Base-by-base conservation (phyloP, 768 basidiomycete genomes). In the Tricholomella constricta region DNA sequence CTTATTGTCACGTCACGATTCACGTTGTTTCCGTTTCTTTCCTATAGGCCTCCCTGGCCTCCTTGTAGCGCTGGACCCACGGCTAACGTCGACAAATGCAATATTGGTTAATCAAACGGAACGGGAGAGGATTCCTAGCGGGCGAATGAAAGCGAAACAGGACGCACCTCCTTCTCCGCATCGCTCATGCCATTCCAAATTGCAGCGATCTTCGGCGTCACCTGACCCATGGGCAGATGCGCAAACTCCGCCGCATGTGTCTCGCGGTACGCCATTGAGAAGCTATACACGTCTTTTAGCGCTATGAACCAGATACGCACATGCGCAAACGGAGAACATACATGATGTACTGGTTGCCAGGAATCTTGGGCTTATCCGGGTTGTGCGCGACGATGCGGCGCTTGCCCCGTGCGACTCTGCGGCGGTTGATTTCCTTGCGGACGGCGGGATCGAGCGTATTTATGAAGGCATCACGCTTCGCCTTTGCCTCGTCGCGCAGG, bases 391-490 rank as follows among this genome's bases (percentile, higher is more conserved):
- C 17, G 50, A 8, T 38, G 1, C 64, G 63, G 67, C 38, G 4
- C 20, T 68, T 69, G 0, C 71, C 71, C 38, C 59, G 59, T 4
- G 48, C 49, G 35, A 55, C 58, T 6, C 72, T 69, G 10, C 65
- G 61, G 14, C 62, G 63, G 47, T 77, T 77, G 48, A 77, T 60
- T 20, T 61, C 55, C 22, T 43, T 65, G 6, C 74, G 23, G 3
- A 69, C 52, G 2, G 41, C 11, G 0, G 31, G 8, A 19, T 69
- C 58, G 1, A 59, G 35, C 2, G 58, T 56, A 38, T 57, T 52
- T 51, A 66, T 68, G 54, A 69, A 78, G 0, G 68, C 65, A 6
- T 61, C 60, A 45, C 58, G 57, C 4, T 63, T 58, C 31, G 65
- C 36, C 6, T 17, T 9, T 17, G 64, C 63, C 41, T 65, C 56